Evolutionary conservation across 371 early-diverging fungal species (phyloP).

Genomic region (Mortierella sp.): DNA sequence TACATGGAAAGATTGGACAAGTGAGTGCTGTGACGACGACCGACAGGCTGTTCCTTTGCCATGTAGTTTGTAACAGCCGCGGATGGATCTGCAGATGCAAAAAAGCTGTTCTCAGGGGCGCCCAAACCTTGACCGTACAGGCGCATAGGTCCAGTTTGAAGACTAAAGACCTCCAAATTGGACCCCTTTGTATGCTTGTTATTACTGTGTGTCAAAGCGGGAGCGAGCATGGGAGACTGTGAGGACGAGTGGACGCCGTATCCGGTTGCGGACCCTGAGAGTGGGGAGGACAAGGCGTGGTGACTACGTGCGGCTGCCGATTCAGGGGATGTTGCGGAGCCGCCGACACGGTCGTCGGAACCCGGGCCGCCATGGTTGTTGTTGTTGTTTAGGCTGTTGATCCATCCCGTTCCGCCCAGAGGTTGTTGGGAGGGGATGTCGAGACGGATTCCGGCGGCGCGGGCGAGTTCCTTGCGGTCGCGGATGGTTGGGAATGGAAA

Average conservation of each 20-base stretch:
- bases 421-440: conserved; percentile 40
- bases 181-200: conserved; percentile 5
- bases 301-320: conserved; percentile 17
- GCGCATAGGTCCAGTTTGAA: conserved; percentile 14
- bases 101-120: conserved; percentile 19
- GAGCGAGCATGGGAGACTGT: conserved; percentile 25
- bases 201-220: background rate
- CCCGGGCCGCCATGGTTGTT: background rate
- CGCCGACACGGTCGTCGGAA: conserved; percentile 38
- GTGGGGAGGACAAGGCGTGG: conserved; percentile 24
- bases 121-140: conserved; percentile 20
- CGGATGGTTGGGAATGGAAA: conserved; percentile 50
- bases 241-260: conserved; percentile 17
- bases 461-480: conserved; percentile 43
- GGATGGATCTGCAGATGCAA: background rate
- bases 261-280: conserved; percentile 7
- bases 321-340: conserved; percentile 38
- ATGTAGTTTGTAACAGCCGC: conserved; percentile 24
- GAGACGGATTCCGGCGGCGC: conserved; percentile 37
- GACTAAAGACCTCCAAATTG: conserved; percentile 17
- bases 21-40: conserved; percentile 41
- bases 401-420: conserved; percentile 19
- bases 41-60: conserved; percentile 26
- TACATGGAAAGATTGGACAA: conserved; percentile 38
- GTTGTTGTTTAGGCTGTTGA: conserved; percentile 20